These are phyloP conservation scores for Cadophora sp. DNA, from an alignment of 2,329 filamentous ascomycete genomes.

Conservation along the genomic window DNA sequence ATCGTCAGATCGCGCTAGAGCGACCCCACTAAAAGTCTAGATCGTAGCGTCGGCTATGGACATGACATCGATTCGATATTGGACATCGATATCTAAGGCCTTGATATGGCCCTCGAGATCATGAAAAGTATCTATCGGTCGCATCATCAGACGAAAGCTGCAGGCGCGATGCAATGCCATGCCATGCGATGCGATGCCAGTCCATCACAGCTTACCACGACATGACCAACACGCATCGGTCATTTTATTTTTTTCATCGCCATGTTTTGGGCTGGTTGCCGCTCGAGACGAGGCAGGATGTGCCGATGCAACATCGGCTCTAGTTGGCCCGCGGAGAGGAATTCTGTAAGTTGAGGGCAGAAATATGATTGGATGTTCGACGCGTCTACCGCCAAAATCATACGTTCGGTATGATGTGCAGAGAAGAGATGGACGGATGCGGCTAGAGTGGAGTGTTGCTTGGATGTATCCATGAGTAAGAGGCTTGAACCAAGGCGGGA, in stretches of 20 bases:
- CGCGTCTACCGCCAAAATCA: conserved; percentile 4
- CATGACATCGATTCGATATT: neutral
- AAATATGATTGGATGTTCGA: neutral
- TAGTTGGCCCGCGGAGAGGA: neutral
- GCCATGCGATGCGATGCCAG: neutral
- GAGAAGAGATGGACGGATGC: neutral
- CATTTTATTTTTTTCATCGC: neutral
- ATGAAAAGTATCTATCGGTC: neutral
- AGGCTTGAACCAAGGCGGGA: neutral
- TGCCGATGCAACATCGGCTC: neutral
- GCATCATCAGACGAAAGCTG: neutral
- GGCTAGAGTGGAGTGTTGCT: neutral
- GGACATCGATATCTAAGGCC: neutral
- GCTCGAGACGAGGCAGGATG: neutral
- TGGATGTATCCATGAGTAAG: neutral
- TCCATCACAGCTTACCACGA: neutral
- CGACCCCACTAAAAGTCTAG: neutral
- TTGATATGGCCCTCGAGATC: neutral
- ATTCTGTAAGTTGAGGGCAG: neutral
- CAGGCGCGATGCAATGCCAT: neutral
- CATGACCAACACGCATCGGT: neutral
- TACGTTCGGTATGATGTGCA: neutral
- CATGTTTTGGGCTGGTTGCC: neutral
- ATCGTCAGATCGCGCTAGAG: neutral
- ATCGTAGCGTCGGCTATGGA: neutral